Evolutionary conservation across 2,329 filamentous ascomycete genomes (phyloP).

Genomic region (Beauveria rudraprayagi): DNA sequence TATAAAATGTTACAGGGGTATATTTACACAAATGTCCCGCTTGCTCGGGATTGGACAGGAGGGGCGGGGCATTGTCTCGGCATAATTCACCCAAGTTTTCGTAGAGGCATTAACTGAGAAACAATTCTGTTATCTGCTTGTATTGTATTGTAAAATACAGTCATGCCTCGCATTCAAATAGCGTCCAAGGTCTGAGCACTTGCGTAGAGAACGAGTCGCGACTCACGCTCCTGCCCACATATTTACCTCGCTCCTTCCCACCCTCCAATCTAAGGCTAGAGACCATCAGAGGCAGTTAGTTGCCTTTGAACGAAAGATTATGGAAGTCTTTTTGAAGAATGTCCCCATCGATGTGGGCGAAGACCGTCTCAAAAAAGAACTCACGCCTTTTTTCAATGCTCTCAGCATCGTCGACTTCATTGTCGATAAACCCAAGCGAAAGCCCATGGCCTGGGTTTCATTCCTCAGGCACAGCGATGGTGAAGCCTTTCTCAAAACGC

Average conservation of each 20-base stretch:
- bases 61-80: too few relatives aligned
- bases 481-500: constrained; percentile 31
- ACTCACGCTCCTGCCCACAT: not conserved
- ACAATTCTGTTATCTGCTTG: too few relatives aligned
- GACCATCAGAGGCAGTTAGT: not conserved
- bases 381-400: constrained; percentile 30
- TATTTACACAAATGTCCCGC: too few relatives aligned
- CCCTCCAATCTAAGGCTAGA: accelerated
- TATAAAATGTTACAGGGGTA: too few relatives aligned
- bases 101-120: too few relatives aligned
- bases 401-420: constrained; percentile 35
- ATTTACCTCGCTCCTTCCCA: not conserved
- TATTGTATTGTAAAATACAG: too few relatives aligned
- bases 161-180: too few relatives aligned
- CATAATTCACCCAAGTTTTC: too few relatives aligned
- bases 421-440: constrained; percentile 33
- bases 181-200: too few relatives aligned
- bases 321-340: constrained; percentile 39
- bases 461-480: constrained; percentile 36
- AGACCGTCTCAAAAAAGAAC: constrained; percentile 27
- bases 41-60: too few relatives aligned
- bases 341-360: constrained; percentile 35
- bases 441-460: constrained; percentile 29
- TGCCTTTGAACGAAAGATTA: constrained; percentile 16
- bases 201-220: too few relatives aligned